These are phyloP conservation scores for Silene conica DNA, from an alignment of 148 eudicot species.

Conservation along the genomic window DNA sequence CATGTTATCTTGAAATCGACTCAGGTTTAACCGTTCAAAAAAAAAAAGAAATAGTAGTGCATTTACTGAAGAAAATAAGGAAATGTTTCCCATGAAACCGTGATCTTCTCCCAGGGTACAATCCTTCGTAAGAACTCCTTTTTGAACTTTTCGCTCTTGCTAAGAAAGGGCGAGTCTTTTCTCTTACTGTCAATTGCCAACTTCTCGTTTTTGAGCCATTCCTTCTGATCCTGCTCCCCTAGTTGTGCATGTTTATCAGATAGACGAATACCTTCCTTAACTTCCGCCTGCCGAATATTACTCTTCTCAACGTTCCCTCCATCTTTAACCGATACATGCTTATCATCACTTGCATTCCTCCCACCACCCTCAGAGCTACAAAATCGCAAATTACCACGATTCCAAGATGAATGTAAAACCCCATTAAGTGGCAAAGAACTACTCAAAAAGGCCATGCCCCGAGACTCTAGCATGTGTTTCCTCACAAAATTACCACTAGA, in stretches of 20 bases:
- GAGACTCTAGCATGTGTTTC: constrained; percentile 33
- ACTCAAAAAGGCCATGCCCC: constrained; percentile 19
- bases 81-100: constrained; percentile 92
- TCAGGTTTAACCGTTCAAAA: not conserved
- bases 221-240: constrained; percentile 91
- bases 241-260: constrained; percentile 76
- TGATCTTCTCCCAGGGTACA: constrained; percentile 91
- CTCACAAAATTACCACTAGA: constrained; percentile 29
- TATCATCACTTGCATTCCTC: constrained; percentile 68
- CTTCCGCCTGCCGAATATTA: constrained; percentile 29
- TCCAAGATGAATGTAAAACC: constrained; percentile 32
- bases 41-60: constrained; percentile 5
- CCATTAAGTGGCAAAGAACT: constrained; percentile 26
- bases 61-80: constrained; percentile 80
- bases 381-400: constrained; percentile 31
- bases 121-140: constrained; percentile 80
- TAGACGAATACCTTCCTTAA: constrained; percentile 25
- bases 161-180: constrained; percentile 84
- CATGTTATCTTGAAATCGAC: constrained; percentile 6
- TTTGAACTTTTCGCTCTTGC: constrained; percentile 65
- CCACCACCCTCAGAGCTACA: constrained; percentile 91
- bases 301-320: constrained; percentile 40
- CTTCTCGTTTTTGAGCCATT: constrained; percentile 85
- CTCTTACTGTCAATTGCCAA: constrained; percentile 73
- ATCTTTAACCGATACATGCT: constrained; percentile 43